Evolutionary conservation across 2,329 filamentous ascomycete species (phyloP), one percentile per base, ranked within the genome.

Genomic region (Cytospora chrysosperma): DNA sequence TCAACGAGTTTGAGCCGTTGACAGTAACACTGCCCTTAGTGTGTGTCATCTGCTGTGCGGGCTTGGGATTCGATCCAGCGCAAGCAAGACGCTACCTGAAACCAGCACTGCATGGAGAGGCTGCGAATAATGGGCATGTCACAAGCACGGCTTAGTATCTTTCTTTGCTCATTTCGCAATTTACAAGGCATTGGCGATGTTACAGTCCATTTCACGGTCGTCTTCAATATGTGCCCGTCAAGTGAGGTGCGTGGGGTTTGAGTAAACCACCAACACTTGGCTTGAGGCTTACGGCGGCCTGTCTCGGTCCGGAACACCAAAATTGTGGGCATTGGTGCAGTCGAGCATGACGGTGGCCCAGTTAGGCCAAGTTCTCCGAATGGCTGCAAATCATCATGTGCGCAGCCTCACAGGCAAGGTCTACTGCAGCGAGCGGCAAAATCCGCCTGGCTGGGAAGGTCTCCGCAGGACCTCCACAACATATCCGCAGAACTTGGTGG

Each of bases 401-500:
- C 28, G 59, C n/a, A 34, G 28, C 37, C 28, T 55, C 12, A n/a
- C 47, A 27, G 15, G 51, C 43, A 30, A 51, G 9, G 27, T 55
- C 51, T 49, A 37, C 58, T 26, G 58, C 28, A 30, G 37, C 37
- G 19, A 17, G n/a, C 37, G 51, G 58, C 27, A 49, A 55, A 28
- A 26, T 43, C 34, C 49, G 51, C 34, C 37, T 55, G 43, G 24
- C 43, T 10, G 59, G 24, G 51, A 49, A 61, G 21, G 37, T 47
- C 21, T 47, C n/a, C 43, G 43, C 51, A 47, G 19, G 27, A 61
- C 53, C 59, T 56, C 59, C 59, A 61, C 59, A 37, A 24, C 30
- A 37, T 43, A 34, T 26, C n/a, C n/a, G 43, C 43, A 10, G 43
- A 47, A 8, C 21, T 47, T 47, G n/a, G n/a, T 47, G n/a, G 43